A percentile compares a stretch with the other conserved stretches of the same genome.
Conservation (phyloP, 1,139 yeast genomes). For the Saccharomycopsis crataegensis region DNA sequence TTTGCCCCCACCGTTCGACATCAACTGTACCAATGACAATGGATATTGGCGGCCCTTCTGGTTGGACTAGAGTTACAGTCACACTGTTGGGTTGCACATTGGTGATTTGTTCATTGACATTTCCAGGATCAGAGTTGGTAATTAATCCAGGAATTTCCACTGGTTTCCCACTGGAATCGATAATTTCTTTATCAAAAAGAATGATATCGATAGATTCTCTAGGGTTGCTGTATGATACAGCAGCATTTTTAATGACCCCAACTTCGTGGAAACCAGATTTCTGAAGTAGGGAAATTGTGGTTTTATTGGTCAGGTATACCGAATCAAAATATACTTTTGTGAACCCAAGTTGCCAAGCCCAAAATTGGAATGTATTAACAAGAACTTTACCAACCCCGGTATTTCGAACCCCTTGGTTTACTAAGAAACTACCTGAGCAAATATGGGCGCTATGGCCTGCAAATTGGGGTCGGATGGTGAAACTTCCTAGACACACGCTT, state of each 20-base stretch:
- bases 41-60: not conserved
- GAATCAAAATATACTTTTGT: slow-evolving; percentile 77
- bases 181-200: slow-evolving; percentile 53
- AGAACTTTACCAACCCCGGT: slow-evolving; percentile 84
- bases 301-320: slow-evolving; percentile 81
- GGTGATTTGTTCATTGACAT: too few relatives aligned
- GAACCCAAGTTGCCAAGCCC: slow-evolving; percentile 89
- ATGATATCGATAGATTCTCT: slow-evolving; percentile 78
- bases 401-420: slow-evolving; percentile 89
- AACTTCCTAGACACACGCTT: slow-evolving; percentile 80
- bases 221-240: slow-evolving; percentile 40
- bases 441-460: slow-evolving; percentile 92
- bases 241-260: slow-evolving; percentile 34
- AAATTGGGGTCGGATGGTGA: slow-evolving; percentile 77
- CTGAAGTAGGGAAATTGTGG: slow-evolving; percentile 76
- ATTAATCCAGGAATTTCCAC: not conserved
- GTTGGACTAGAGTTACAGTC: slow-evolving; percentile 5
- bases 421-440: slow-evolving; percentile 85
- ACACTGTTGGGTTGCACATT: not conserved
- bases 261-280: slow-evolving; percentile 68
- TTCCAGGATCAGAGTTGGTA: too few relatives aligned
- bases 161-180: not conserved
- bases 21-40: slow-evolving; percentile 6
- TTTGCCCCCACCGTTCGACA: slow-evolving; percentile 54
- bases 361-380: slow-evolving; percentile 74